Evolutionary conservation across 2,329 filamentous ascomycete species (phyloP).

Genomic region (Laburnicola sp.): DNA sequence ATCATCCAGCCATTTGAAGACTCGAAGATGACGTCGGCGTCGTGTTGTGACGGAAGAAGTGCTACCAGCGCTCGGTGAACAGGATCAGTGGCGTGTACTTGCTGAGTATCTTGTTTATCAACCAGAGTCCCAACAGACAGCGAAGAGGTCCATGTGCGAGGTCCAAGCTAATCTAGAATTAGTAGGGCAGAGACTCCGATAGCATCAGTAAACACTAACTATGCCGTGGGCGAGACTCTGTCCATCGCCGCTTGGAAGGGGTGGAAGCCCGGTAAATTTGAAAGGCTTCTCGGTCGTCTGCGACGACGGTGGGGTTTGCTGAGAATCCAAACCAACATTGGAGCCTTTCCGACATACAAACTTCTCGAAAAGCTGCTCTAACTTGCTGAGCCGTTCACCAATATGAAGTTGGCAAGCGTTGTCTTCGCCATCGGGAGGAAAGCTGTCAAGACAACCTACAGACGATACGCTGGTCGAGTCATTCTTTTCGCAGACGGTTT

Average conservation of each 20-base stretch:
- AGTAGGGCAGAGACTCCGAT: not conserved
- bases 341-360: constrained; percentile 40
- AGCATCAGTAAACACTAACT: constrained; percentile 23
- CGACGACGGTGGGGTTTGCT: constrained; percentile 25
- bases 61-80: constrained; percentile 27
- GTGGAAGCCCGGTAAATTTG: constrained; percentile 21
- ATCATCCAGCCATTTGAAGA: constrained; percentile 45
- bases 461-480: constrained; percentile 16
- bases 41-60: constrained; percentile 41
- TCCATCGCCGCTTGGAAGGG: constrained; percentile 23
- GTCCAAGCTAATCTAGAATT: constrained; percentile 26
- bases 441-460: constrained; percentile 11
- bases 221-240: constrained; percentile 35
- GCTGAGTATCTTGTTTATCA: constrained; percentile 18
- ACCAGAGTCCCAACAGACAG: constrained; percentile 32
- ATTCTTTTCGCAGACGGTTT: constrained; percentile 17
- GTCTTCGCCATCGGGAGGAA: constrained; percentile 23
- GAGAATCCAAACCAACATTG: constrained; percentile 12
- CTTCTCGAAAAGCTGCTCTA: constrained; percentile 42
- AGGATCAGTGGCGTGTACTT: constrained; percentile 21
- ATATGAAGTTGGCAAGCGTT: constrained; percentile 34
- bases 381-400: constrained; percentile 37
- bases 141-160: constrained; percentile 36
- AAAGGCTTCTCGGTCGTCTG: constrained; percentile 24
- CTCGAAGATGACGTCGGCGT: constrained; percentile 43